A percentile compares a stretch with the other conserved stretches of the same genome.
These are phyloP conservation scores for Russula lepida DNA, from an alignment of 768 basidiomycete species.

Conservation along the genomic window DNA sequence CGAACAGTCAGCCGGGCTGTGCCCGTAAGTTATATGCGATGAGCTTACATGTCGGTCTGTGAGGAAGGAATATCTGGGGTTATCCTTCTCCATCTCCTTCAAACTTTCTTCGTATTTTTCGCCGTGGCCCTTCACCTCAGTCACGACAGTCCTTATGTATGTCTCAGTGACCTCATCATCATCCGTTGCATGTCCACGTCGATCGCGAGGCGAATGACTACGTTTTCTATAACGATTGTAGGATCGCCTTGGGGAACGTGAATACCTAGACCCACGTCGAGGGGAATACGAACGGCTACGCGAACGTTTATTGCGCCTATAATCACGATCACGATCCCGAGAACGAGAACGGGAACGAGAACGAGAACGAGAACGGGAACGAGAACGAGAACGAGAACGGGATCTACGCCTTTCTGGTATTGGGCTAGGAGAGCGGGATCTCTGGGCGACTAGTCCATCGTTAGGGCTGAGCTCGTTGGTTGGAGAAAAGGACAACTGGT, in stretches of 20 bases:
- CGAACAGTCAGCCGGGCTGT: not conserved
- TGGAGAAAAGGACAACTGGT: not conserved
- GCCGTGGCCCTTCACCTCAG: slow-evolving; percentile 77
- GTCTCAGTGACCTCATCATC: slow-evolving; percentile 71
- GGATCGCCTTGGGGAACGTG: slow-evolving; percentile 35
- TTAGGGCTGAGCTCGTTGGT: not conserved
- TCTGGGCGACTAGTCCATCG: slow-evolving; percentile 7
- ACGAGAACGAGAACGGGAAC: no score
- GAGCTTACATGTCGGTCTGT: slow-evolving; percentile 17
- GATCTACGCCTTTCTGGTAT: slow-evolving; percentile 30
- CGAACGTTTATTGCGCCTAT: slow-evolving; percentile 28
- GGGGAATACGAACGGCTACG: slow-evolving; percentile 35
- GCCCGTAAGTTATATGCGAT: slow-evolving; percentile 22
- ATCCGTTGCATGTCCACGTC: slow-evolving; percentile 32
- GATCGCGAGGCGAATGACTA: slow-evolving; percentile 42
- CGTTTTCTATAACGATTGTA: slow-evolving; percentile 26
- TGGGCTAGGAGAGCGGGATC: slow-evolving; percentile 27
- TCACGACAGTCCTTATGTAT: slow-evolving; percentile 82
- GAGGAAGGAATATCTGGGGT: slow-evolving; percentile 79
- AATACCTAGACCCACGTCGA: slow-evolving; percentile 30
- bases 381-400: slow-evolving; percentile 25
- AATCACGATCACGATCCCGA: slow-evolving; percentile 26
- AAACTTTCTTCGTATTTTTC: slow-evolving; percentile 66
- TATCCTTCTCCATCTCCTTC: slow-evolving; percentile 66
- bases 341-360: slow-evolving; percentile 22